Conservation (phyloP, 768 basidiomycete species). For the Tricholoma flavovirens region DNA sequence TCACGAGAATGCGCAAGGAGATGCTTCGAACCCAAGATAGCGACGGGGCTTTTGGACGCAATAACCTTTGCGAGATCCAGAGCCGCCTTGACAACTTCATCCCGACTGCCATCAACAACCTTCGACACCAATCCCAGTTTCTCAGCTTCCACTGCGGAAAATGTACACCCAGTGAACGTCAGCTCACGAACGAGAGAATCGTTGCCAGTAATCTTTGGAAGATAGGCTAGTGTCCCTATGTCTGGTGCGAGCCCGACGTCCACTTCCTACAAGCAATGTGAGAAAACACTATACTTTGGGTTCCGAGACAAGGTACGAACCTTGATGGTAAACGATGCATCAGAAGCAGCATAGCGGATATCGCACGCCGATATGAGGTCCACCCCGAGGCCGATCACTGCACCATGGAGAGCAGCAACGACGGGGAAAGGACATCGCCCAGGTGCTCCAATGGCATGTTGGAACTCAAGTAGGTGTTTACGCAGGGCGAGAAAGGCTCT, state of each 20-base stretch:
- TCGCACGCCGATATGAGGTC: slow-evolving; percentile 76
- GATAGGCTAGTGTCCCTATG: slow-evolving; percentile 76
- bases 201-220: slow-evolving; percentile 76
- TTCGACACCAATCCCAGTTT: slow-evolving; percentile 69
- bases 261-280: slow-evolving; percentile 53
- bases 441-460: slow-evolving; percentile 62
- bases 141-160: slow-evolving; percentile 61
- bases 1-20: slow-evolving; percentile 75
- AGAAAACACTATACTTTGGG: background rate
- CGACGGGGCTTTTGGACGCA: slow-evolving; percentile 77
- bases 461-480: slow-evolving; percentile 51
- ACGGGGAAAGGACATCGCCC: slow-evolving; percentile 72
- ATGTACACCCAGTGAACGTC: slow-evolving; percentile 65
- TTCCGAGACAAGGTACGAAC: slow-evolving; percentile 27
- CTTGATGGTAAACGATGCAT: slow-evolving; percentile 67
- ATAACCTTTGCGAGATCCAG: slow-evolving; percentile 61
- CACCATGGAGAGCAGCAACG: slow-evolving; percentile 75
- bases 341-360: slow-evolving; percentile 64
- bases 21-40: slow-evolving; percentile 70
- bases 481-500: slow-evolving; percentile 45
- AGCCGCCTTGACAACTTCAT: slow-evolving; percentile 62
- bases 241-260: slow-evolving; percentile 86
- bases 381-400: slow-evolving; percentile 69
- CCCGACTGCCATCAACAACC: slow-evolving; percentile 60
- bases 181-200: slow-evolving; percentile 68